These are phyloP conservation scores for Eutypa lata DNA, from an alignment of 2,329 filamentous ascomycete genomes.

Conservation along the genomic window DNA sequence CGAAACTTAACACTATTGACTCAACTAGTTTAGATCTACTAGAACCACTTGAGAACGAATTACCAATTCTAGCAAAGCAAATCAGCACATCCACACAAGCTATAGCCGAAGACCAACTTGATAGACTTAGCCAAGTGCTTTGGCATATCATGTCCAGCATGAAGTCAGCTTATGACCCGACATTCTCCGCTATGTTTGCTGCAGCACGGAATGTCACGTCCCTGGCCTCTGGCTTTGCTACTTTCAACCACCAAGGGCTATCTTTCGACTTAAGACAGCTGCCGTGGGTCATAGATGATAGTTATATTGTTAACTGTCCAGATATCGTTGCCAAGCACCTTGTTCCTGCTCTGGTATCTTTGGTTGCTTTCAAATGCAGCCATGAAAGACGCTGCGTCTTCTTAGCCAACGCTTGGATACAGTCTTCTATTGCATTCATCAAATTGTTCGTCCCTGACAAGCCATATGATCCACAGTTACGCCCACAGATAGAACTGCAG, in stretches of 20 bases:
- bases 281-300: conserved; percentile 19
- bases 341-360: conserved; percentile 41
- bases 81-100: conserved; percentile 47
- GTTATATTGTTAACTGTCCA: conserved; percentile 9
- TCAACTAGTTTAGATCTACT: conserved; percentile 58
- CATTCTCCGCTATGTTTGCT: conserved; percentile 25
- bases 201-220: conserved; percentile 18
- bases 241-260: conserved; percentile 21
- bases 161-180: conserved; percentile 35
- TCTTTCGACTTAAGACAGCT: conserved; percentile 22
- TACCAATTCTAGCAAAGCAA: conserved; percentile 58
- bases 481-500: conserved; percentile 62
- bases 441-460: conserved; percentile 82
- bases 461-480: conserved; percentile 75
- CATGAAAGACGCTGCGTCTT: conserved; percentile 22
- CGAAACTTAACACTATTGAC: conserved; percentile 48
- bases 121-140: conserved; percentile 47
- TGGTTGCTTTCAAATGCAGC: conserved; percentile 34
- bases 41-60: conserved; percentile 61
- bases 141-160: conserved; percentile 42
- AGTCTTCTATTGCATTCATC: conserved; percentile 71
- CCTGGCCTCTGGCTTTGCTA: conserved; percentile 11
- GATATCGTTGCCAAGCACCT: conserved; percentile 37
- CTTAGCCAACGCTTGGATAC: conserved; percentile 66
- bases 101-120: conserved; percentile 47